Conservation (phyloP, 2,329 filamentous ascomycete genomes). For the Bipolaris victoriae region DNA sequence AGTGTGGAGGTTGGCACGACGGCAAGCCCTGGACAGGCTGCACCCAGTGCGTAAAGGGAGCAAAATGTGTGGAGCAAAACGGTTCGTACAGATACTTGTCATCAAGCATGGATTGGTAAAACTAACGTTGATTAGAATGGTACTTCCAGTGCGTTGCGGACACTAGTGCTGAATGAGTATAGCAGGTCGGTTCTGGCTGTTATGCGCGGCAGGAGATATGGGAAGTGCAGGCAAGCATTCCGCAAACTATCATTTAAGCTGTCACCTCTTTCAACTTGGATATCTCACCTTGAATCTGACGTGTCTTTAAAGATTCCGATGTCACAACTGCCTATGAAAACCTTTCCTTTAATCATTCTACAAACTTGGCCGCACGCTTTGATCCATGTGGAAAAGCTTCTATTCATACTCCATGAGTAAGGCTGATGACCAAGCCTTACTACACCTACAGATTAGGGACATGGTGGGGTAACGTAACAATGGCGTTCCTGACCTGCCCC, state of each 20-base stretch:
- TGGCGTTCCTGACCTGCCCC: slow-evolving; percentile 26
- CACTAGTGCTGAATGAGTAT: slow-evolving; percentile 3
- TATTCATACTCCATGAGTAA: not conserved
- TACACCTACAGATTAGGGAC: slow-evolving; percentile 8
- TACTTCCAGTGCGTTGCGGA: slow-evolving; percentile 40
- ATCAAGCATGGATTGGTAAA: not conserved
- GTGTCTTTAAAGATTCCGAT: not conserved
- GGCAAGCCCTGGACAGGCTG: slow-evolving; percentile 38
- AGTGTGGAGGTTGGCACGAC: slow-evolving; percentile 37
- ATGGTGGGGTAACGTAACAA: slow-evolving; percentile 13
- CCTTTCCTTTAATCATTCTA: not conserved
- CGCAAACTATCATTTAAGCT: not conserved
- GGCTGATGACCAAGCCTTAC: slow-evolving; percentile 28
- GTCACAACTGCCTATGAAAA: not conserved
- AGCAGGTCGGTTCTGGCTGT: not conserved
- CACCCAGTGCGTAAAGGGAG: slow-evolving; percentile 34
- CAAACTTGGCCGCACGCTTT: not conserved
- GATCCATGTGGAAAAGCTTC: not conserved
- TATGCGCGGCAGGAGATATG: not conserved
- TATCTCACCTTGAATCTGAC: not conserved
- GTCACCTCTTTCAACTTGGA: not conserved
- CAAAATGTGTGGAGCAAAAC: slow-evolving; percentile 37
- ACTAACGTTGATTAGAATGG: slow-evolving; percentile 27
- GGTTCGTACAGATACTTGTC: slow-evolving; percentile 22
- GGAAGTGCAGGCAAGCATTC: not conserved